Evolutionary conservation across 2,329 filamentous ascomycete genomes (phyloP), one percentile per base, ranked within the genome.

Genomic region (Ceratocystis papillata): DNA sequence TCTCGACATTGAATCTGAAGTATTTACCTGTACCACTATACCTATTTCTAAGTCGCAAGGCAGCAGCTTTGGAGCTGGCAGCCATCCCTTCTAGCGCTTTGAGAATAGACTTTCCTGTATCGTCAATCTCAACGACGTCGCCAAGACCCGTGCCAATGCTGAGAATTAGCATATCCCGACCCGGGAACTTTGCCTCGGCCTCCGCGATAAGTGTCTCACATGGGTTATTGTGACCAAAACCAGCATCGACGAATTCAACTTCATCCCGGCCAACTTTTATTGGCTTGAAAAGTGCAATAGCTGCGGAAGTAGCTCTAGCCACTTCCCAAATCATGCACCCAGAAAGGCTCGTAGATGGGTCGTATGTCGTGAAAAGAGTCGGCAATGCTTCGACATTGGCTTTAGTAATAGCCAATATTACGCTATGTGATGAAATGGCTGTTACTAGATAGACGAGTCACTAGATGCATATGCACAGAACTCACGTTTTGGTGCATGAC

Each of bases 201-300:
- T 74, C 73, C 1, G 70, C 63, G 8, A 74, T 70, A 10, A 75
- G 68, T 1, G 72, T 68, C 25, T 73, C 22, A 25, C 22, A 25
- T 25, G 22, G 22, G 22, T 25, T 25, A 25, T 25, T 25, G 22
- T 25, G 22, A 1, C 72, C 72, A 25, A 75, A 70, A 0, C 69
- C 73, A 2, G 71, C 72, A 57, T 74, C 73, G 28, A 75, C 69
- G 41, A 73, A 74, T 20, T 72, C 70, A 2, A 72, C 66, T 3
- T 64, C 66, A 15, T 73, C 70, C 7, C 71, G 69, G 33, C 72
- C 72, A 8, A 73, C 10, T 28, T 69, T 65, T 41, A 73, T 71
- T 4, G 73, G 68, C 50, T 74, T 71, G 68, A 75, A 75, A 64
- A 73, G 73, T 0, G 71, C 70, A 0, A 71, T 69, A 2, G 72